A percentile compares a stretch with the other conserved stretches of the same genome.
Conservation (phyloP, 1,139 yeast species). For the Wickerhamomyces sp. region DNA sequence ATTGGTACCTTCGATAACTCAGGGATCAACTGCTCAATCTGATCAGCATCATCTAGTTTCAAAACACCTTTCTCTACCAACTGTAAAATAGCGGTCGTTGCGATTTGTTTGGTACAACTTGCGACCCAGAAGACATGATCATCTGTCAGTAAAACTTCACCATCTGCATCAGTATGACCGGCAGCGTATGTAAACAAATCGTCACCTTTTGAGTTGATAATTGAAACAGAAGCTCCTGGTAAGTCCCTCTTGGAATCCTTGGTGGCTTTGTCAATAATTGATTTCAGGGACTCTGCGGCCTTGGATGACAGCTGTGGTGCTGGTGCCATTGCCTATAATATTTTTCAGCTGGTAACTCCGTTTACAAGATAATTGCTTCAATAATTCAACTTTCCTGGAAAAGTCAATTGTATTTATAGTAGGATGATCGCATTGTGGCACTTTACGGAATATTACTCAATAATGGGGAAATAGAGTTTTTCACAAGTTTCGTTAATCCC, state of each 20-base stretch:
- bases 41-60: constrained; percentile 34
- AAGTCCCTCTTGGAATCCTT: constrained; percentile 10
- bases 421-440: too few relatives aligned
- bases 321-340: too few relatives aligned
- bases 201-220: constrained; percentile 17
- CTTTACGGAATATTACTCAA: too few relatives aligned
- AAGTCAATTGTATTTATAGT: too few relatives aligned
- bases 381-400: too few relatives aligned
- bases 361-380: too few relatives aligned
- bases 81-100: constrained; percentile 39
- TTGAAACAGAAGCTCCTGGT: constrained; percentile 17
- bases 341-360: too few relatives aligned
- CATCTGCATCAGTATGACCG: constrained; percentile 17
- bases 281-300: constrained; percentile 1
- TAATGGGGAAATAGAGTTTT: too few relatives aligned
- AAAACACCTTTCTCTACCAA: constrained; percentile 39
- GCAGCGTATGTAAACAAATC: constrained; percentile 11
- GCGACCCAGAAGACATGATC: constrained; percentile 33
- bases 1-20: constrained; percentile 35
- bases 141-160: constrained; percentile 15
- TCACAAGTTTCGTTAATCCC: too few relatives aligned
- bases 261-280: constrained; percentile 8
- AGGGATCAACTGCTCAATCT: constrained; percentile 34
- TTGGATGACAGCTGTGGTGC: constrained; percentile 4
- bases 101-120: constrained; percentile 44